These are phyloP conservation scores for Sesbania bispinosa DNA, from an alignment of 306 rosid genomes.

Conservation along the genomic window DNA sequence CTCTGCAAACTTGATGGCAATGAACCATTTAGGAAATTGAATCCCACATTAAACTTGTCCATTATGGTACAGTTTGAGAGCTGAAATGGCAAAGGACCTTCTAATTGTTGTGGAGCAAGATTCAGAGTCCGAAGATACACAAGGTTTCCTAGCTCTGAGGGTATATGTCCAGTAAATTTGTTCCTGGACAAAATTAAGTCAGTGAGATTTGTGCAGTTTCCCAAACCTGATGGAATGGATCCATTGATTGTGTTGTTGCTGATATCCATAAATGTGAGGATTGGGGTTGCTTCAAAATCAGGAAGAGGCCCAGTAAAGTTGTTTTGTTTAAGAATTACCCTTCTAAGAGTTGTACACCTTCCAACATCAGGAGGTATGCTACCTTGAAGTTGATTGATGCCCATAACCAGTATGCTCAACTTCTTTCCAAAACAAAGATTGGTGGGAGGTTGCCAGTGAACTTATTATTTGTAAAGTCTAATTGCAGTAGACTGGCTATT, in stretches of 20 bases:
- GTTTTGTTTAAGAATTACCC: constrained; percentile 55
- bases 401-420: constrained; percentile 45
- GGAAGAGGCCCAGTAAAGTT: constrained; percentile 64
- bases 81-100: constrained; percentile 64
- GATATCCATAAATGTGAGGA: constrained; percentile 46
- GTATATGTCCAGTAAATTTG: constrained; percentile 50
- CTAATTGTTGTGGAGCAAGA: constrained; percentile 60
- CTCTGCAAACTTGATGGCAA: constrained; percentile 54
- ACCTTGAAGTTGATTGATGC: constrained; percentile 60
- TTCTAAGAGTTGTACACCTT: constrained; percentile 59
- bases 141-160: constrained; percentile 64
- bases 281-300: constrained; percentile 33
- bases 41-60: constrained; percentile 57
- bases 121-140: constrained; percentile 43
- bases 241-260: constrained; percentile 56
- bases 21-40: constrained; percentile 67
- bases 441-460: constrained; percentile 73
- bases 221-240: constrained; percentile 61
- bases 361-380: constrained; percentile 64
- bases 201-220: constrained; percentile 52
- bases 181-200: constrained; percentile 49
- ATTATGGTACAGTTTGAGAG: constrained; percentile 57
- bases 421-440: constrained; percentile 65
- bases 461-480: constrained; percentile 62
- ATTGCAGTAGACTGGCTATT: constrained; percentile 53